Percentiles rank a stretch among this genome's conserved stretches.
phyloP scores from a whole-genome alignment of 345 rosid genomes.

The Hibiscus trionum region DNA sequence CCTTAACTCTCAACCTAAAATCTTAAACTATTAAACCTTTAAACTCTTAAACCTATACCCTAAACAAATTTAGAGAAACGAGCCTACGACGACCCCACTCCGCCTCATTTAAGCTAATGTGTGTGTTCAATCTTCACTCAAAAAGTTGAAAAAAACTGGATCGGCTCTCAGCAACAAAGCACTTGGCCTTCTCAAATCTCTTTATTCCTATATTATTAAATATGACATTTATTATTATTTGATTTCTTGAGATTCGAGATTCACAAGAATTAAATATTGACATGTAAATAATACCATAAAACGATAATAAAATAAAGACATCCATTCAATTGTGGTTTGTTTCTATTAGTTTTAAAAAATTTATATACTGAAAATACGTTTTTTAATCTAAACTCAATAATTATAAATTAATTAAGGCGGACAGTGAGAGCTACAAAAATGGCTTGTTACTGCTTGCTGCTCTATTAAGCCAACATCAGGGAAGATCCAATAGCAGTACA shows the following conservation, averaged over 20 bases:
- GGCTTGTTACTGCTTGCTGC: neutral
- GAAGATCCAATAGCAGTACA: neutral
- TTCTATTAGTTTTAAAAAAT: too few relatives aligned
- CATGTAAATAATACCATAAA: neutral
- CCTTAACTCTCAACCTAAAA: too few relatives aligned
- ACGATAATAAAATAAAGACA: neutral
- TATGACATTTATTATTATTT: neutral
- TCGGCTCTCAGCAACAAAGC: neutral
- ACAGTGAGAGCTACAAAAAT: neutral
- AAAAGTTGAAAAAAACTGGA: neutral
- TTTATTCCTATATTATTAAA: neutral
- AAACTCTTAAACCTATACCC: too few relatives aligned
- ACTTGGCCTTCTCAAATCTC: neutral
- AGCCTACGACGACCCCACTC: neutral
- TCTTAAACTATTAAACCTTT: too few relatives aligned
- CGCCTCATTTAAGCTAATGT: neutral
- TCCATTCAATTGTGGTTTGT: neutral
- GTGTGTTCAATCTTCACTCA: neutral
- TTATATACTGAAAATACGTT: too few relatives aligned
- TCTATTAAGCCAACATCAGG: neutral
- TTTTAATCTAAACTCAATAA: too few relatives aligned
- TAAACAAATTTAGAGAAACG: neutral
- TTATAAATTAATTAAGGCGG: too few relatives aligned
- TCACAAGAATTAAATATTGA: neutral
- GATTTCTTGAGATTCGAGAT: neutral